phyloP scores from a whole-genome alignment of 108 stramenopile genomes.

The Cylindrotheca closterium region DNA sequence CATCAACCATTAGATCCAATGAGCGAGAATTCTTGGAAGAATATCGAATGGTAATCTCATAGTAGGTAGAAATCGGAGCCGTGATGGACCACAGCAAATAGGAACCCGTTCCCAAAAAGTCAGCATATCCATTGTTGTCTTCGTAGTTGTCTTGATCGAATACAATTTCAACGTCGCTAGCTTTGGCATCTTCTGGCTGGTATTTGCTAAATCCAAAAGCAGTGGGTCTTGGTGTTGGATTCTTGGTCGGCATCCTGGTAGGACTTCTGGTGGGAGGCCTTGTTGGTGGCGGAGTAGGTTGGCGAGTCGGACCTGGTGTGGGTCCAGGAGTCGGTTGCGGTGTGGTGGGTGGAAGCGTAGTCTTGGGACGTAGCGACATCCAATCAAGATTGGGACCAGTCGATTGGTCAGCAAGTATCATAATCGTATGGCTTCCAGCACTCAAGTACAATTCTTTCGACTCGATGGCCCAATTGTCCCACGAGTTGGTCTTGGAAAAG shows the following conservation, averaged over 20 bases:
- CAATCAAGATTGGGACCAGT: conserved; percentile 24
- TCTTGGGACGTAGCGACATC: conserved; percentile 2
- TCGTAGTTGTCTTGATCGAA: conserved; percentile 14
- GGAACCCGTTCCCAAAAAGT: conserved; percentile 17
- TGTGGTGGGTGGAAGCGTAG: background rate
- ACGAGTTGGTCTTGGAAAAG: conserved; percentile 2
- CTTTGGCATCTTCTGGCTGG: conserved; percentile 7
- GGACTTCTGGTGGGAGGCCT: background rate
- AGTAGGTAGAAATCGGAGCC: conserved; percentile 7
- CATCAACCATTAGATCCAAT: conserved; percentile 8
- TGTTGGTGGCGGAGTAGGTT: background rate
- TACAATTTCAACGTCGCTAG: background rate
- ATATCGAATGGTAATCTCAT: conserved; percentile 22
- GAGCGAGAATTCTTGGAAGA: conserved; percentile 8
- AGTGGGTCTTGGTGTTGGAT: background rate
- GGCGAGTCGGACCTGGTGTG: background rate
- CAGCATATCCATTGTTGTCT: conserved; percentile 20
- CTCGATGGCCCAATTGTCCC: conserved; percentile 16
- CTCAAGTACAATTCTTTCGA: background rate
- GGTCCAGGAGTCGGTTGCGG: background rate
- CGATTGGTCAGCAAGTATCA: background rate
- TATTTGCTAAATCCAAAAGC: background rate
- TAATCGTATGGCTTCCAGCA: conserved; percentile 7
- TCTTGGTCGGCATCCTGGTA: background rate
- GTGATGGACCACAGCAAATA: conserved; percentile 18